Percentiles rank a stretch among this genome's conserved stretches.
These are phyloP conservation scores for Metschnikowia kunwiensis DNA, from an alignment of 805 yeast species.

Conservation along the genomic window DNA sequence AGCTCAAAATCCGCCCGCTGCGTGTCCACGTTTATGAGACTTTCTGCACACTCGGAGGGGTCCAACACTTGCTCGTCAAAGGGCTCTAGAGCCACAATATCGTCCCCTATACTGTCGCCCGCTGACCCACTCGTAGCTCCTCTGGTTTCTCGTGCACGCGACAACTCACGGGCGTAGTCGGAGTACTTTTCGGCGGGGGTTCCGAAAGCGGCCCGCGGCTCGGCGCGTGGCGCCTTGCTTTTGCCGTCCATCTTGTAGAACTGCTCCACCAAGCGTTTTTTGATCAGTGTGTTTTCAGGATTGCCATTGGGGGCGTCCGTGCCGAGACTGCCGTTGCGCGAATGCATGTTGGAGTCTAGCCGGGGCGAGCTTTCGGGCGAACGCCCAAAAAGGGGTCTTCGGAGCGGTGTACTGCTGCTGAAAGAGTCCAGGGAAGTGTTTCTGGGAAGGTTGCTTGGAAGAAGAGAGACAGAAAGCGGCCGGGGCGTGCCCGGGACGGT, in stretches of 20 bases:
- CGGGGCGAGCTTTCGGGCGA: constrained; percentile 1
- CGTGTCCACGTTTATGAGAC: constrained; percentile 4
- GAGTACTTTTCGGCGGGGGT: neutral
- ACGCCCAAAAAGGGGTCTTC: constrained; percentile 1
- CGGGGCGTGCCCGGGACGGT: too few species aligned
- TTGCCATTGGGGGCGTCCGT: neutral
- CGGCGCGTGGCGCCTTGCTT: constrained; percentile 6
- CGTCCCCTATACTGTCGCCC: too few species aligned
- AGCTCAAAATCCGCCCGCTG: constrained; percentile 6
- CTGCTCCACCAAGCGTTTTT: constrained; percentile 40
- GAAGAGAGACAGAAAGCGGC: too few species aligned
- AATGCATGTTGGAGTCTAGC: neutral
- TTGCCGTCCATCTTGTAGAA: constrained; percentile 31
- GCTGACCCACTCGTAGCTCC: neutral
- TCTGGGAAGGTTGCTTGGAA: too few species aligned
- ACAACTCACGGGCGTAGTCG: neutral
- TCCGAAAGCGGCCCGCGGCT: too few species aligned
- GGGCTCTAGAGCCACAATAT: too few species aligned
- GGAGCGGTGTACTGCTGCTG: constrained; percentile 1
- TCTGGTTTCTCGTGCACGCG: neutral
- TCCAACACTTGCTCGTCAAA: constrained; percentile 7
- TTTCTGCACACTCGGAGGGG: constrained; percentile 1
- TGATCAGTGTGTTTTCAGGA: constrained; percentile 16
- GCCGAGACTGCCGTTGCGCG: neutral
- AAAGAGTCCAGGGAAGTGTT: constrained; percentile 5